A percentile compares a stretch with the other conserved stretches of the same genome.
These are phyloP conservation scores for Niveomyces coronatus DNA, from an alignment of 2,329 filamentous ascomycete genomes.

Conservation along the genomic window DNA sequence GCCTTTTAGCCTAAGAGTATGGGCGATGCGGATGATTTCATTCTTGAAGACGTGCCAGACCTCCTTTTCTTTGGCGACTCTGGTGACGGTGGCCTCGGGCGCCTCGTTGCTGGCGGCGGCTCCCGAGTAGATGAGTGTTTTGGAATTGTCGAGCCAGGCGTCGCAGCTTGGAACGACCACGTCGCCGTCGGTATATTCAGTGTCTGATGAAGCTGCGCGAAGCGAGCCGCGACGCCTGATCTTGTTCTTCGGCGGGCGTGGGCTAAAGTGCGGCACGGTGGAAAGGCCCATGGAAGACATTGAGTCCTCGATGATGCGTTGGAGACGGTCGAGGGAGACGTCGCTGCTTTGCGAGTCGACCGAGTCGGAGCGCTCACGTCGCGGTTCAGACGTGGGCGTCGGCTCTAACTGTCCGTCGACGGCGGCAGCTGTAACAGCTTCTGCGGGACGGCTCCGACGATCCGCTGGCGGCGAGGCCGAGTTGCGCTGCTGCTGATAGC, in stretches of 20 bases:
- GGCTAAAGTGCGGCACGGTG: slow-evolving; percentile 32
- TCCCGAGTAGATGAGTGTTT: slow-evolving; percentile 68
- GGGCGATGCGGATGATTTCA: slow-evolving; percentile 79
- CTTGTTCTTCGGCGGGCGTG: slow-evolving; percentile 33
- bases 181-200: slow-evolving; percentile 75
- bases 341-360: slow-evolving; percentile 54
- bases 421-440: too few relatives aligned
- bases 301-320: slow-evolving; percentile 65
- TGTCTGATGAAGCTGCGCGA: slow-evolving; percentile 62
- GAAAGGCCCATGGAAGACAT: slow-evolving; percentile 44
- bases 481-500: slow-evolving; percentile 30
- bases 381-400: slow-evolving; percentile 8
- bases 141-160: slow-evolving; percentile 77
- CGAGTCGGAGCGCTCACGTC: slow-evolving; percentile 38
- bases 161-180: slow-evolving; percentile 77
- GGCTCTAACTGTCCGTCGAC: slow-evolving; percentile 12
- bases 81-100: slow-evolving; percentile 23
- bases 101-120: slow-evolving; percentile 31
- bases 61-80: slow-evolving; percentile 56
- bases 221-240: slow-evolving; percentile 29
- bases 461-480: slow-evolving; percentile 25
- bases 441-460: not conserved
- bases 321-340: slow-evolving; percentile 68
- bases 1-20: slow-evolving; percentile 82
- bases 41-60: slow-evolving; percentile 83